A percentile compares a stretch with the other conserved stretches of the same genome.
Conservation (phyloP, 176 grass and related monocot species). For the Saccharum spontaneum region DNA sequence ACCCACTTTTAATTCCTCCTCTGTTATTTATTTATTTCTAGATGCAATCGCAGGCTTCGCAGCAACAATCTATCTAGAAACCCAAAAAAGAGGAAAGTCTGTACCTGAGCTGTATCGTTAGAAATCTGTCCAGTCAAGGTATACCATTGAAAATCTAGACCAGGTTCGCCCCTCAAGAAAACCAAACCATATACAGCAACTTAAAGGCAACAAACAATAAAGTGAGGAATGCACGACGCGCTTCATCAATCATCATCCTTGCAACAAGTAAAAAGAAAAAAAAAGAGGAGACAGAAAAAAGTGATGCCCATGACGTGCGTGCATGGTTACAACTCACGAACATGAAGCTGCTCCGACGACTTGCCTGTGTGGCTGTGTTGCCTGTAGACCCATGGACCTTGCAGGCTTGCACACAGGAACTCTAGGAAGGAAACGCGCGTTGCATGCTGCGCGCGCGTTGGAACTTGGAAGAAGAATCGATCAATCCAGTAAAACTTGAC, state of each 20-base stretch:
- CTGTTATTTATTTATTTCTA: background rate
- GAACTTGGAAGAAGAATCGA: slow-evolving; percentile 12
- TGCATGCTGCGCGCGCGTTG: background rate
- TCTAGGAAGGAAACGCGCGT: slow-evolving; percentile 8
- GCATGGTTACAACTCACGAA: slow-evolving; percentile 5
- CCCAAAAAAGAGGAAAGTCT: background rate
- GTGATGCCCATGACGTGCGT: slow-evolving; percentile 32
- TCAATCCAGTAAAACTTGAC: background rate
- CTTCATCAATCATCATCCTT: background rate
- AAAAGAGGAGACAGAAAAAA: background rate
- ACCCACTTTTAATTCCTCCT: background rate
- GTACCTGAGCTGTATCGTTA: background rate
- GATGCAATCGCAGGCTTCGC: background rate
- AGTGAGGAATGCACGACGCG: background rate
- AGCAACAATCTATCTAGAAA: background rate
- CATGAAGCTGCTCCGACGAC: background rate
- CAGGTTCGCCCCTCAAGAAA: slow-evolving; percentile 8
- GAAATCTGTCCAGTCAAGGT: slow-evolving; percentile 1
- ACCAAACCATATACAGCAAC: background rate
- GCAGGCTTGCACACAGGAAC: background rate
- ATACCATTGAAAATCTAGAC: background rate
- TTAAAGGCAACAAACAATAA: background rate
- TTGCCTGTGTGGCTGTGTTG: no score
- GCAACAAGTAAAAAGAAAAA: background rate
- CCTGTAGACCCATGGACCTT: background rate